Evolutionary conservation across 2,329 filamentous ascomycete genomes (phyloP).

Genomic region (Metarhizium robertsii): DNA sequence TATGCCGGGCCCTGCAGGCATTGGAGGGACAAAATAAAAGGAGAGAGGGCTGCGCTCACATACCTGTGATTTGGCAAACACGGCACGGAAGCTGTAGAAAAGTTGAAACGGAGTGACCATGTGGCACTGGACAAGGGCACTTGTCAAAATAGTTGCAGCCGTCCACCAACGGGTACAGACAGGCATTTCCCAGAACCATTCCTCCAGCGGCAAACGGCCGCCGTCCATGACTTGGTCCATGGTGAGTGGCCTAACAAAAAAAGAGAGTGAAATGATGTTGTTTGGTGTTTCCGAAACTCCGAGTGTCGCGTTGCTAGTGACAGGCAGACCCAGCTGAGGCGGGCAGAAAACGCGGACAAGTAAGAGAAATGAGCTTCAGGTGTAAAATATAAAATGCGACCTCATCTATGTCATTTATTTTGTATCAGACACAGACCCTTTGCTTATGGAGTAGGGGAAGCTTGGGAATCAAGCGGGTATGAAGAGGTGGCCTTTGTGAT

Average conservation of each 20-base stretch:
- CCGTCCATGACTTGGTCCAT: conserved; percentile 55
- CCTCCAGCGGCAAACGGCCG: conserved; percentile 71
- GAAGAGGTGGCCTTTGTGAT: neutral
- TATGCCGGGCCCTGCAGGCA: too few species aligned
- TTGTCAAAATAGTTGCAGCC: conserved; percentile 78
- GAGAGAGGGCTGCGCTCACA: conserved; percentile 13
- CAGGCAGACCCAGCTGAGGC: neutral
- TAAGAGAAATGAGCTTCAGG: neutral
- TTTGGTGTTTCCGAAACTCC: neutral
- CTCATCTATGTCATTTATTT: neutral
- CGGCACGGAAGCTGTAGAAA: conserved; percentile 90
- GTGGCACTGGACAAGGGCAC: conserved; percentile 84
- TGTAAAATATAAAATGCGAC: neutral
- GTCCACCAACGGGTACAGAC: conserved; percentile 97
- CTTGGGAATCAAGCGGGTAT: neutral
- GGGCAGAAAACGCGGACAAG: neutral
- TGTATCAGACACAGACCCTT: neutral
- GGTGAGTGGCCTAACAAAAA: neutral
- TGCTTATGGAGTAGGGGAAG: neutral
- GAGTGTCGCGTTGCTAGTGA: neutral
- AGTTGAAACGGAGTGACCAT: conserved; percentile 89
- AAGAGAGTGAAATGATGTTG: neutral
- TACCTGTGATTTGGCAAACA: conserved; percentile 88
- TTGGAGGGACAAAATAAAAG: neutral
- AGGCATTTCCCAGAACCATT: conserved; percentile 99